These are phyloP conservation scores for Trichophyton equinum DNA, from an alignment of 2,329 filamentous ascomycete genomes.

Conservation along the genomic window DNA sequence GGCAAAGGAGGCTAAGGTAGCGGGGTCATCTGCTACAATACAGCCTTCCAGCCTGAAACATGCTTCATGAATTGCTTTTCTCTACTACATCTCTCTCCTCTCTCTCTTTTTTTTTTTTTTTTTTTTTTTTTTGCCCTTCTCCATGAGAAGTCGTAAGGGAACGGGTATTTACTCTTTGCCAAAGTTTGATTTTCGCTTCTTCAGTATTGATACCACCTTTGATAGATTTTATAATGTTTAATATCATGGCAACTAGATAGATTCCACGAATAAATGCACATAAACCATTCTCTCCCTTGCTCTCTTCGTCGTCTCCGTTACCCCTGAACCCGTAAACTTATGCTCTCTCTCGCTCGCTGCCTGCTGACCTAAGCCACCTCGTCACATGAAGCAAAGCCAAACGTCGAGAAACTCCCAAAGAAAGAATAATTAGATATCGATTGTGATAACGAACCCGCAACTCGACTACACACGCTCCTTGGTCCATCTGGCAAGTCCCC, in stretches of 20 bases:
- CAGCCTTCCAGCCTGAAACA: background rate
- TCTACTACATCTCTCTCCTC: no score
- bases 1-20: background rate
- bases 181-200: background rate
- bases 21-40: background rate
- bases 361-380: background rate
- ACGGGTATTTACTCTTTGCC: background rate
- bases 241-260: conserved; percentile 1
- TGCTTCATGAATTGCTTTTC: background rate
- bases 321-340: no score
- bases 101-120: no score
- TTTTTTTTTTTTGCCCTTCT: background rate
- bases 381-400: background rate
- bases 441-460: no score
- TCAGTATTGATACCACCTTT: conserved; percentile 3
- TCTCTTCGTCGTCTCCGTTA: no score
- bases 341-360: no score
- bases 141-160: background rate
- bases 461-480: background rate
- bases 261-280: background rate
- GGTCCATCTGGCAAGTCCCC: background rate
- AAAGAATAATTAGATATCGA: no score
- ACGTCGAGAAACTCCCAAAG: background rate
- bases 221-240: conserved; percentile 1
- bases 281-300: no score